Evolutionary conservation across 139 green algal genomes (phyloP).

Genomic region (Coelastrella sp.): DNA sequence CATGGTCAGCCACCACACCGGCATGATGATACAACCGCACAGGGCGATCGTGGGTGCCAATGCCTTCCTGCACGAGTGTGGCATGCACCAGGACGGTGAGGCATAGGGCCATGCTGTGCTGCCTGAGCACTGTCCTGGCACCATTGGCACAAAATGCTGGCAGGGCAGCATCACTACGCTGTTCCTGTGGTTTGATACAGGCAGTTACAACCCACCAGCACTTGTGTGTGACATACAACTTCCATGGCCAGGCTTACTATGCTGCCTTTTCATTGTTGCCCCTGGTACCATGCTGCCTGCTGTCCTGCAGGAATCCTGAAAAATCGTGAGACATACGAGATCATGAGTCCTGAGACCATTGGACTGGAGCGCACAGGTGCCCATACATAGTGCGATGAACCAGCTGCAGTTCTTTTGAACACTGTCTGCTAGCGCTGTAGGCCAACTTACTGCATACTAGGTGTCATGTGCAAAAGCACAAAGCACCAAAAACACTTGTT

Average conservation of each 20-base stretch:
- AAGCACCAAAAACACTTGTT: no score
- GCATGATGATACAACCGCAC: conserved; percentile 93
- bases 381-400: not conserved
- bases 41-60: conserved; percentile 99
- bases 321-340: conserved; percentile 87
- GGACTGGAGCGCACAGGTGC: conserved; percentile 64
- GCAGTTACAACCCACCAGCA: no score
- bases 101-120: not conserved
- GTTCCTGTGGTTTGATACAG: no score
- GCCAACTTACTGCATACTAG: no score
- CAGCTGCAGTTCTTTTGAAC: not conserved
- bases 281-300: not conserved
- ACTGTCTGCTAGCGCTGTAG: not conserved
- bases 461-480: no score
- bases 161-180: no score
- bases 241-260: no score
- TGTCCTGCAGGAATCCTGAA: conserved; percentile 11
- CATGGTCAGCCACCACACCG: conserved; percentile 94
- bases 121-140: not conserved
- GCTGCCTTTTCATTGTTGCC: not conserved
- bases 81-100: conserved; percentile 90
- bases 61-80: conserved; percentile 96
- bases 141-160: not conserved
- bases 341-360: conserved; percentile 97
- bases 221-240: no score